Evolutionary conservation across 192 early-diverging fungal genomes (phyloP), one percentile per base, ranked within the genome.

Genomic region (Linnemannia exigua): DNA sequence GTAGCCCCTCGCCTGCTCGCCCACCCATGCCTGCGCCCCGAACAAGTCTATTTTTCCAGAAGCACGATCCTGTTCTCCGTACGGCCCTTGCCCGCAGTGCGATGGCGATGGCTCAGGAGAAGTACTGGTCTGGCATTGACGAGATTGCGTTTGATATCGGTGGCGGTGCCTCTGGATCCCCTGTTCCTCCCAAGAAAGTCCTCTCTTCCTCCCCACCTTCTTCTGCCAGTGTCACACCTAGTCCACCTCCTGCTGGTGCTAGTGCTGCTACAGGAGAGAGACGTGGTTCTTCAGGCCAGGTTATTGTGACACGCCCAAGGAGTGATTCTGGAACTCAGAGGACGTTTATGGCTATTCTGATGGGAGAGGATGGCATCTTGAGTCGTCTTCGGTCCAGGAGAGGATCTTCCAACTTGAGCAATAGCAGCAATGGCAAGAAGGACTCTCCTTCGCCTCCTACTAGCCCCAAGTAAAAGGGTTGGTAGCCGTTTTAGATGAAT

Each of bases 131-230:
- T 19, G 84, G 84, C 17, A 86, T 86, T 48, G 84, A 86, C 11
- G 84, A 86, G 11, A 86, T 86, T 74, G 78, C 84, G 44, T 86
- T 86, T 72, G 84, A 86, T 16, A 80, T 86, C 67, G 78, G 77
- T 16, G 68, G 67, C 31, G 50, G 71, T 14, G 22, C 67, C 0
- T 74, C 70, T 15, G 79, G 75, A 52, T 86, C 84, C 16, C 77
- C 78, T 11, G 54, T 66, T 46, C 25, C 46, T 47, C 76, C 67
- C 63, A 67, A 28, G 12, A 69, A 66, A 3, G 37, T 31, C 2
- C 19, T 72, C 16, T 25, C 50, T 5, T 31, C 28, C 6, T 31
- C 79, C 2, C 28, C 71, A 9, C 20, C 71, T 31, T 44, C 41
- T 3, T 46, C 74, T 14, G 31, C 79, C 9, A 17, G 33, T 6